These are phyloP conservation scores for Teratosphaeria viscida DNA, from an alignment of 2,329 filamentous ascomycete species.

Conservation along the genomic window DNA sequence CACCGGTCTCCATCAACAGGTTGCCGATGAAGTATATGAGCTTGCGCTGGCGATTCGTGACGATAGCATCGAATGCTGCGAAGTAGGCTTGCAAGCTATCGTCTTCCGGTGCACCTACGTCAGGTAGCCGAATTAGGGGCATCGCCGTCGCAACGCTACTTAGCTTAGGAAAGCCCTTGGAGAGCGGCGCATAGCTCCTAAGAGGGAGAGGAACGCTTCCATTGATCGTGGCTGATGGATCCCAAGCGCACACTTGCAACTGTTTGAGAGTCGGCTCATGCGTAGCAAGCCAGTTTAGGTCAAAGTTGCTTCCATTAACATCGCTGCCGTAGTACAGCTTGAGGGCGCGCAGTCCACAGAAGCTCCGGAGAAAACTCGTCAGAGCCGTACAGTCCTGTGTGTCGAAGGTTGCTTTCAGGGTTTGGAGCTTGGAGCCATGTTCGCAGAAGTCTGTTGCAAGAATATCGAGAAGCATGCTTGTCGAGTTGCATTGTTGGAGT, in stretches of 20 bases:
- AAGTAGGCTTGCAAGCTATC: not conserved
- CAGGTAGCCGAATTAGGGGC: not conserved
- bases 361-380: not conserved
- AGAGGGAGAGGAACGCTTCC: not conserved
- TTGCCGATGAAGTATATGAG: not conserved
- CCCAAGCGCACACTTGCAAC: not conserved
- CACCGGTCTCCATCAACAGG: no score
- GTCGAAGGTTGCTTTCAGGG: not conserved
- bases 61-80: not conserved
- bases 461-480: not conserved
- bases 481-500: not conserved
- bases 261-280: not conserved
- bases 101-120: not conserved
- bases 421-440: not conserved
- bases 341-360: not conserved
- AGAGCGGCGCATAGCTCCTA: not conserved
- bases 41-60: not conserved
- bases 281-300: not conserved
- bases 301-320: not conserved
- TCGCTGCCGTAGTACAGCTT: not conserved
- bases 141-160: not conserved
- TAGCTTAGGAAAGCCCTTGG: not conserved
- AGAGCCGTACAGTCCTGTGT: not conserved
- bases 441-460: not conserved
- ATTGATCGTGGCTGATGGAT: not conserved